Base-by-base conservation (phyloP, 345 rosid genomes). In the Hibiscus trionum region DNA sequence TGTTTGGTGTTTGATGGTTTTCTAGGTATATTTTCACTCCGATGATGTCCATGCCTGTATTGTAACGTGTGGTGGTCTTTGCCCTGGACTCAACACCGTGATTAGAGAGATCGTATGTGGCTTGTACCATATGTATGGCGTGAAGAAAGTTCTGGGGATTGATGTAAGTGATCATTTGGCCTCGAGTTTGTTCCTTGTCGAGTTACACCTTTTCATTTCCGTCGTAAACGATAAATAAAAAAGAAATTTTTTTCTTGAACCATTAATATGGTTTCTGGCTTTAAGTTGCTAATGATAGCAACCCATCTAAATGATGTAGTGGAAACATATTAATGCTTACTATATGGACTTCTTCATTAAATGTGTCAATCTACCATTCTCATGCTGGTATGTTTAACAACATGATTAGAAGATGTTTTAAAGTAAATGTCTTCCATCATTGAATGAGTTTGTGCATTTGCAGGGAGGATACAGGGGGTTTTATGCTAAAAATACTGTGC, bases 401-500 rank as follows among this genome's bases (percentile, higher is more conserved):
- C 16, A 42, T 58, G 57, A 12, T 39, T 39, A 33, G 35, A 27
- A 37, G 74, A 60, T 31, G 17, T 11, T 46, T 58, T 21, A 11
- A 19, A 53, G 60, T 46, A 9, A 15, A 15, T 44, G 11, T 35
- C 16, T 14, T 35, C 16, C 19, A 5, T 53, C 49, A 44, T 55
- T 66, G 44, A 11, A 17, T 73, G 49, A 29, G 73, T 57, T 24
- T 7, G 31, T 66, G 26, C 26, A 61, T 71, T 39, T 82, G 73
- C 71, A 91, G 97, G 97, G 97, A 77, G 97, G 97, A 9, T 91
- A 87, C 81, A 85, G 82, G 75, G 97, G 97, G 24, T 91, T 91
- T 79, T 89, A 91, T 61, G 82, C 95, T 39, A 84, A 83, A 77
- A 91, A 89, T 61, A 89, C 95, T 2, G 71, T 89, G 21, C 49